Percentiles rank a stretch among this genome's conserved stretches.
Evolutionary conservation across 192 early-diverging fungal species (phyloP).

Genomic region (Lobosporangium transversale): DNA sequence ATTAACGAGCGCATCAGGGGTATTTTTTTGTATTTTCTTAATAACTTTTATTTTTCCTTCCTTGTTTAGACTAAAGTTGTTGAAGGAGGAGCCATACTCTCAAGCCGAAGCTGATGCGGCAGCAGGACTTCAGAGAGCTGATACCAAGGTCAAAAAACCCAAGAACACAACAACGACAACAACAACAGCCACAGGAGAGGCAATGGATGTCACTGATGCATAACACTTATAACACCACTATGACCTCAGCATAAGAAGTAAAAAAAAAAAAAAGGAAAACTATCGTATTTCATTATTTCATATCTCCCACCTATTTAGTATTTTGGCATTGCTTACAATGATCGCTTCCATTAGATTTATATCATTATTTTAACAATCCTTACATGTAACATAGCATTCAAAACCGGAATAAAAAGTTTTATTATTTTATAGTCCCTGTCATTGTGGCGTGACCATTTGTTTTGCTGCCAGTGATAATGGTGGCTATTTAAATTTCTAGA

Average conservation of each 20-base stretch:
- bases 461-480: neutral
- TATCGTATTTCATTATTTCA: neutral
- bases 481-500: neutral
- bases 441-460: too few species aligned
- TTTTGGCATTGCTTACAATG: too few species aligned
- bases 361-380: too few species aligned
- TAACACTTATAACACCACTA: slow-evolving; percentile 16
- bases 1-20: too few species aligned
- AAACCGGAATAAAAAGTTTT: too few species aligned
- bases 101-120: slow-evolving; percentile 88
- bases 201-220: slow-evolving; percentile 38
- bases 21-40: neutral
- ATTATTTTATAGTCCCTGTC: too few species aligned
- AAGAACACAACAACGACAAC: too few species aligned
- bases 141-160: slow-evolving; percentile 54
- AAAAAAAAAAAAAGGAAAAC: neutral
- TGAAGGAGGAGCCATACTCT: slow-evolving; percentile 88
- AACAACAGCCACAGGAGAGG: too few species aligned
- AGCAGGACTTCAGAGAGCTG: slow-evolving; percentile 68
- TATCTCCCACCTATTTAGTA: too few species aligned
- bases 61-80: slow-evolving; percentile 72
- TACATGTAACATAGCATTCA: slow-evolving; percentile 37
- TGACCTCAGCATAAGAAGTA: slow-evolving; percentile 21
- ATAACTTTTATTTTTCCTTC: neutral
- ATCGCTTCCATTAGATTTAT: too few species aligned